Conservation (phyloP, 257 asterid genomes). For the Forsythia suspensa region DNA sequence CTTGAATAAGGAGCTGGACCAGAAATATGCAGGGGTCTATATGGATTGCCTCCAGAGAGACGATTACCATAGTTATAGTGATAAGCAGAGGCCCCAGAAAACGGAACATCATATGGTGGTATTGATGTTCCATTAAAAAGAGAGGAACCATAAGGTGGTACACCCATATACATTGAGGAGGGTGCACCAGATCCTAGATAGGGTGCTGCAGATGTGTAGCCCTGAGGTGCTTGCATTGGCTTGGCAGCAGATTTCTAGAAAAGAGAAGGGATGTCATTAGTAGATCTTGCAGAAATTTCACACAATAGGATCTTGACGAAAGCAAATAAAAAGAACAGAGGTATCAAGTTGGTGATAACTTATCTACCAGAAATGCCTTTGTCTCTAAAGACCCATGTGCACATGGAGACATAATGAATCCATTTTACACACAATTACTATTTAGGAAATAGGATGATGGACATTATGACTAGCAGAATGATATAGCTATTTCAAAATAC, state of each 20-base stretch:
- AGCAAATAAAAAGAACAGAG: not conserved
- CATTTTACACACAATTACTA: not conserved
- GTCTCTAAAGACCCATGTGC: not conserved
- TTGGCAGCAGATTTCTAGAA: constrained; percentile 64
- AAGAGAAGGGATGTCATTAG: not conserved
- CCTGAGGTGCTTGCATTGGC: constrained; percentile 72
- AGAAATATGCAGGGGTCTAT: constrained; percentile 69
- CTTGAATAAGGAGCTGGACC: constrained; percentile 76
- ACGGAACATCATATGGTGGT: constrained; percentile 82
- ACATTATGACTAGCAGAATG: not conserved
- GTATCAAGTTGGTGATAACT: not conserved
- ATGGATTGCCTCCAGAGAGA: constrained; percentile 82
- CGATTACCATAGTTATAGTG: constrained; percentile 80
- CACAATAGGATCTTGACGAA: constrained; percentile 4
- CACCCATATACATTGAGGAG: constrained; percentile 80
- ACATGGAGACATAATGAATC: not conserved
- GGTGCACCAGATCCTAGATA: constrained; percentile 73
- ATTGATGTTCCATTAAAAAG: constrained; percentile 67
- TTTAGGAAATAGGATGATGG: not conserved
- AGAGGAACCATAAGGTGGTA: constrained; percentile 78
- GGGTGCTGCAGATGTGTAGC: constrained; percentile 63
- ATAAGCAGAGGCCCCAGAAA: constrained; percentile 79
- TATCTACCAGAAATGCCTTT: not conserved
- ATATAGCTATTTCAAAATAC: not conserved
- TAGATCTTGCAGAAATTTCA: constrained; percentile 8